phyloP scores from a whole-genome alignment of 768 basidiomycete species.

The Boletellus ananas region DNA sequence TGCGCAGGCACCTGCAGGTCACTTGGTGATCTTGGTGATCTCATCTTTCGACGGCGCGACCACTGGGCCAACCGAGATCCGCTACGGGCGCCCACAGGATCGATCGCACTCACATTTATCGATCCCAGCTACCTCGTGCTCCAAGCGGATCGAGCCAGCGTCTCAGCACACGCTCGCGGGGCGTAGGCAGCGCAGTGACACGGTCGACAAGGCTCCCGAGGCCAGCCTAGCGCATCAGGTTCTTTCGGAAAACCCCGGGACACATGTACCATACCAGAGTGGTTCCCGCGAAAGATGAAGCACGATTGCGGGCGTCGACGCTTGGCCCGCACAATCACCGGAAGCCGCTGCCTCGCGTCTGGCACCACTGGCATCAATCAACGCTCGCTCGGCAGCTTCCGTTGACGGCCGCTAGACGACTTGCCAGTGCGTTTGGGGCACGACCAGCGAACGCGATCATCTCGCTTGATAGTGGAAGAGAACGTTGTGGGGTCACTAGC shows the following conservation, averaged over 20 bases:
- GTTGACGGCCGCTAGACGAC: neutral
- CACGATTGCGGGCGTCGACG: too few relatives aligned
- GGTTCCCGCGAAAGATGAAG: too few relatives aligned
- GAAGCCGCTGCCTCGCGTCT: neutral
- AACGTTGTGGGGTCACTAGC: slow-evolving; percentile 23
- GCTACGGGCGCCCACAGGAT: neutral
- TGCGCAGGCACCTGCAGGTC: neutral
- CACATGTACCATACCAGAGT: too few relatives aligned
- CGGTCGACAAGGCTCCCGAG: too few relatives aligned
- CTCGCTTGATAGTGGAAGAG: slow-evolving; percentile 18
- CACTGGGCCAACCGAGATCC: neutral
- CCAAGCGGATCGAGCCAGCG: slow-evolving; percentile 7
- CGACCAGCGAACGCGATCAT: slow-evolving; percentile 11
- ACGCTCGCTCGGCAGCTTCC: slow-evolving; percentile 4
- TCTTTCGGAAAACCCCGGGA: too few relatives aligned
- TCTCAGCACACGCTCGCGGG: neutral
- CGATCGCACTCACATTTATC: neutral
- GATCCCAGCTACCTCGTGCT: neutral
- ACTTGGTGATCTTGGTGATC: neutral
- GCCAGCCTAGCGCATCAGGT: too few relatives aligned
- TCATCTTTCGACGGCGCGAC: neutral
- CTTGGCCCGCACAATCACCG: neutral
- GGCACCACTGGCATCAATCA: neutral
- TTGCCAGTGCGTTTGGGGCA: neutral
- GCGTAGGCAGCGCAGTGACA: neutral